phyloP scores from a whole-genome alignment of 306 rosid species.

The Arachis hypogaea region DNA sequence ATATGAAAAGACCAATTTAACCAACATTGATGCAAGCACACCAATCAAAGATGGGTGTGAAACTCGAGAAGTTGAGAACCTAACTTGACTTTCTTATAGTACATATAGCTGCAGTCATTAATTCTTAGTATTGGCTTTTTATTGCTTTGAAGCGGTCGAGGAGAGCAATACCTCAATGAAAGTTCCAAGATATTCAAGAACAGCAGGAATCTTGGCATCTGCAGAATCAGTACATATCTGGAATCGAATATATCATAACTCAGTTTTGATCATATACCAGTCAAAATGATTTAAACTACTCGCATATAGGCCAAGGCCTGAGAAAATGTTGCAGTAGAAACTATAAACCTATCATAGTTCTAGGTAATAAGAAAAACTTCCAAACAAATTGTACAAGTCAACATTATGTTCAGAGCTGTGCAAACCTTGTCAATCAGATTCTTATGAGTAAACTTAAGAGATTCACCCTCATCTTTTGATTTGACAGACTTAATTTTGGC shows the following conservation, averaged over 20 bases:
- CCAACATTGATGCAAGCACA: conserved; percentile 24
- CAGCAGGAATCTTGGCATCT: conserved; percentile 93
- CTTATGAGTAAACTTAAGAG: conserved; percentile 78
- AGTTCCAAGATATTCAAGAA: conserved; percentile 88
- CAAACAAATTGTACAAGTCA: neutral
- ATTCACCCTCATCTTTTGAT: conserved; percentile 72
- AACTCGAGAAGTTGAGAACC: conserved; percentile 11
- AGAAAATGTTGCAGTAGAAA: conserved; percentile 18
- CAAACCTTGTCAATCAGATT: conserved; percentile 83
- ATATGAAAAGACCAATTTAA: neutral
- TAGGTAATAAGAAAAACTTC: no score
- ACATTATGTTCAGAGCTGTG: conserved; percentile 20
- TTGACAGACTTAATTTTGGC: conserved; percentile 68
- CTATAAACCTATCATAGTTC: no score
- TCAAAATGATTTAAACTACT: conserved; percentile 27
- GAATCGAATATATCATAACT: conserved; percentile 39
- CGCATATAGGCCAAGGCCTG: conserved; percentile 5
- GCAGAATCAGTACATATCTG: conserved; percentile 94
- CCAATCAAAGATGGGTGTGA: conserved; percentile 21
- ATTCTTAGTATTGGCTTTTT: conserved; percentile 8
- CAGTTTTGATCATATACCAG: conserved; percentile 16
- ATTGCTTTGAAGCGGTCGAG: conserved; percentile 20
- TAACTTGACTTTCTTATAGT: neutral
- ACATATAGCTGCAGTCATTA: conserved; percentile 30
- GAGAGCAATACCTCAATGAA: conserved; percentile 72